Percentiles rank a stretch among this genome's conserved stretches.
Conservation (phyloP, 192 early-diverging fungal species). For the Spizellomyces sp. region DNA sequence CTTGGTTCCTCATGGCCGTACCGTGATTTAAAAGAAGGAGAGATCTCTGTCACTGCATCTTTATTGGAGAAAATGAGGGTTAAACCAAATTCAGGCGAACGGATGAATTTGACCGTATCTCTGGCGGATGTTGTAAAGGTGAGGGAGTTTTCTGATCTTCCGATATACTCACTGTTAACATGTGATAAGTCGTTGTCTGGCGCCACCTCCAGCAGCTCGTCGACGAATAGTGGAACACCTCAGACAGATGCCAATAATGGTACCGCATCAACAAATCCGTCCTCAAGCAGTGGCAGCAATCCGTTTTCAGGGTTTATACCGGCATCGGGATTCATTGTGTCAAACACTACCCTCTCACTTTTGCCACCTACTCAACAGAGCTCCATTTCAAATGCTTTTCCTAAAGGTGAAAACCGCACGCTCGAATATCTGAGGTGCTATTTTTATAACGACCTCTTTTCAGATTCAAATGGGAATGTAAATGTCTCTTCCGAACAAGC, state of each 20-base stretch:
- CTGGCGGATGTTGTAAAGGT: slow-evolving; percentile 19
- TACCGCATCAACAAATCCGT: not conserved
- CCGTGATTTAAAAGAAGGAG: slow-evolving; percentile 20
- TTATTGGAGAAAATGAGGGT: slow-evolving; percentile 26
- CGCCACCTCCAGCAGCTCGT: too few species aligned
- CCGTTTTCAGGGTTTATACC: slow-evolving; percentile 5
- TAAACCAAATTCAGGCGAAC: slow-evolving; percentile 27
- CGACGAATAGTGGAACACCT: not conserved
- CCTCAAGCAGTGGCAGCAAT: not conserved
- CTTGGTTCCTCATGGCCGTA: slow-evolving; percentile 33
- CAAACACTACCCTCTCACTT: slow-evolving; percentile 1
- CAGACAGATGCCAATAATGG: too few species aligned
- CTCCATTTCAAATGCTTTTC: not conserved
- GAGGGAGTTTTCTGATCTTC: not conserved
- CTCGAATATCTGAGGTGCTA: not conserved
- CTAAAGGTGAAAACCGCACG: not conserved
- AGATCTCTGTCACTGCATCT: slow-evolving; percentile 30
- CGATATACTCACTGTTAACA: not conserved
- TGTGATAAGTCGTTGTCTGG: not conserved
- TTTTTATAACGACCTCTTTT: not conserved
- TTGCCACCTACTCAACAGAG: slow-evolving; percentile 8
- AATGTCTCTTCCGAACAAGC: slow-evolving; percentile 13
- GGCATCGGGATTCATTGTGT: slow-evolving; percentile 3
- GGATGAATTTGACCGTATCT: slow-evolving; percentile 17
- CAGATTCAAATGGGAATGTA: slow-evolving; percentile 24